Base-by-base conservation (phyloP, 1,139 yeast species). In the Hanseniaspora sp. region DNA sequence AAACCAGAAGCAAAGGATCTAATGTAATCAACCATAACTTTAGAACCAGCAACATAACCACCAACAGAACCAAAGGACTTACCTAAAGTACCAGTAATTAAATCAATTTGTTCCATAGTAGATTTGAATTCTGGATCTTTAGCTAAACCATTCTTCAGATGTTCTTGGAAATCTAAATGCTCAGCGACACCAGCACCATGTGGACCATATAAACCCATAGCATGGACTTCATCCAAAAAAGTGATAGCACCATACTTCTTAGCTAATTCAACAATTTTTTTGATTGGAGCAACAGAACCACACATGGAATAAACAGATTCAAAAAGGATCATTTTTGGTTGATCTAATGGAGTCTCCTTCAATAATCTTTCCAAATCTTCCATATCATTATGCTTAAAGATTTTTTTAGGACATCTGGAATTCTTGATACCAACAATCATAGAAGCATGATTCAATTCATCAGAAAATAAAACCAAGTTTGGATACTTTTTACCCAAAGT, bases 181-280 rank as follows among this genome's bases (percentile, higher is more conserved):
- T 94, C 98, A 52, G 97, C 96, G 55, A 92, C 97, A 72, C 99
- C 99, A 44, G 96, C 98, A 65, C 99, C 99, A 65, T 86, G 96
- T 58, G 98, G 97, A 64, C 98, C 98, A 68, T 92, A 92, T 84
- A 92, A 80, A 56, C 99, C 99, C 54, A 94, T 97, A 45, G 98
- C 97, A 67, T 92, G 99, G 48, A 92, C 99, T 71, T 92, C 99
- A 69, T 92, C 99, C 67, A 94, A 76, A 70, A 92, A 92, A 46
- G 99, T 92, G 63, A 92, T 72, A 45, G 97, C 97, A 58, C 97
- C 97, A 68, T 94, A 92, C 71, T 92, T 88, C 56, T 90, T 96
- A 48, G 99, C 99, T 66, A 92, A 76, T 64, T 88, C 96, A 69
- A 97, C 92, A 61, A 94, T 88, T 60, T 79, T 82, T 65, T 85